These are phyloP conservation scores for Tetraselmis striata DNA, from an alignment of 139 green algal genomes.

Conservation along the genomic window DNA sequence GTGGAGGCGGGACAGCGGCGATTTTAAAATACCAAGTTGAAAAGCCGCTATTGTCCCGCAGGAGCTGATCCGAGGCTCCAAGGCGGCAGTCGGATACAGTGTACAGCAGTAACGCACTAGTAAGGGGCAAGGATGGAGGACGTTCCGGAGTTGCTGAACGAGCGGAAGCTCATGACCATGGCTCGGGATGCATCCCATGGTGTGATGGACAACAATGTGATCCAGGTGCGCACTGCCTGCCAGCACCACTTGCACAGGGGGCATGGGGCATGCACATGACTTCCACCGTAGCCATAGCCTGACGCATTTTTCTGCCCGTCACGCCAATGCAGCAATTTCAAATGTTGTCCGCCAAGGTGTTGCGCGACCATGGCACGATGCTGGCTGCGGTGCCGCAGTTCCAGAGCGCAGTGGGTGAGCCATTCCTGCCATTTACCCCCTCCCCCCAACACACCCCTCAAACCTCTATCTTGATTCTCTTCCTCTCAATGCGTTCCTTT, in stretches of 20 bases:
- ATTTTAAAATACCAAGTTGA: no score
- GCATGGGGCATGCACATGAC: no score
- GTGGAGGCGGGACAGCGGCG: no score
- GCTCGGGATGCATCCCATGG: background rate
- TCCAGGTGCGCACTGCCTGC: background rate
- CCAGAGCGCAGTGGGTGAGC: background rate
- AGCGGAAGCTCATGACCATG: background rate
- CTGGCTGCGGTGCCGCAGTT: background rate
- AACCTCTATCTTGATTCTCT: no score
- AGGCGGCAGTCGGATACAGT: no score
- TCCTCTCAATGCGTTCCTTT: background rate
- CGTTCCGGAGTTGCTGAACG: background rate
- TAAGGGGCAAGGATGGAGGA: no score
- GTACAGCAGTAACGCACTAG: no score
- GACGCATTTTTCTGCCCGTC: no score
- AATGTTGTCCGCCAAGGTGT: background rate
- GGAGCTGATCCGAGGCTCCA: no score
- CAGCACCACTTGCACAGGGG: no score
- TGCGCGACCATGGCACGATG: background rate
- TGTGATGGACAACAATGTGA: background rate
- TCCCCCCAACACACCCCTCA: background rate
- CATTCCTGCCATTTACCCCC: background rate
- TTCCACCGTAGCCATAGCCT: no score
- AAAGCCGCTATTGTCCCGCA: no score
- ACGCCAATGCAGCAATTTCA: background rate